Percentiles rank a stretch among this genome's conserved stretches.
These are phyloP conservation scores for Verticillium zaregamsianum DNA, from an alignment of 2,329 filamentous ascomycete species.

Conservation along the genomic window DNA sequence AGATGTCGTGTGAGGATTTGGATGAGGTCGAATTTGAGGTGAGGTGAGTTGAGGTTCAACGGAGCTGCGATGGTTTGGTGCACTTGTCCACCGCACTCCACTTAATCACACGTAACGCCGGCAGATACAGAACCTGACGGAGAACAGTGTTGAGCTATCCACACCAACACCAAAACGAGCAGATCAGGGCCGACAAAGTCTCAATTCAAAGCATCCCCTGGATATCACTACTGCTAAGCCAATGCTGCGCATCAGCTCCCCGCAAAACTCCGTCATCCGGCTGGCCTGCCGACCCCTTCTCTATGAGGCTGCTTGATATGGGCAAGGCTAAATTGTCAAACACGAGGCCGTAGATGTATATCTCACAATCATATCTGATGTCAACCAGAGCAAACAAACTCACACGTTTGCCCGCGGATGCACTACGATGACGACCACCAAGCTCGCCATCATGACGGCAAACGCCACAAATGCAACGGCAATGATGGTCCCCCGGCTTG, in stretches of 20 bases:
- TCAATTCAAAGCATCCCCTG: background rate
- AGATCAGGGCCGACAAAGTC: background rate
- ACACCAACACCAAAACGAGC: no score
- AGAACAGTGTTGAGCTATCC: no score
- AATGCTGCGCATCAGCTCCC: background rate
- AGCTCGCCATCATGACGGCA: slow-evolving; percentile 55
- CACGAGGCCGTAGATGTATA: background rate
- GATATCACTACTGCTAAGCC: background rate
- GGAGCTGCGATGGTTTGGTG: background rate
- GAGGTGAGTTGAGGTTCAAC: background rate
- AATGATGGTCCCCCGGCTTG: slow-evolving; percentile 70
- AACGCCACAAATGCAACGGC: slow-evolving; percentile 63
- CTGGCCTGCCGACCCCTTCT: background rate
- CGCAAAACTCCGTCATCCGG: background rate
- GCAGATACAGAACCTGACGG: no score
- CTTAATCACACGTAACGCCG: background rate
- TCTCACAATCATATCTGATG: no score
- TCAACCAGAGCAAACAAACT: background rate
- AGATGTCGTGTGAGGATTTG: background rate
- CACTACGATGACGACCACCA: slow-evolving; percentile 57
- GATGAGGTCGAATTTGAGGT: background rate
- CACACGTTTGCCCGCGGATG: slow-evolving; percentile 25
- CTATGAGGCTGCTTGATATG: background rate
- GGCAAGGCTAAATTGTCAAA: background rate
- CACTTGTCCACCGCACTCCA: background rate